Conservation (phyloP, 2,329 filamentous ascomycete species). For the Elsinoe arachidis region DNA sequence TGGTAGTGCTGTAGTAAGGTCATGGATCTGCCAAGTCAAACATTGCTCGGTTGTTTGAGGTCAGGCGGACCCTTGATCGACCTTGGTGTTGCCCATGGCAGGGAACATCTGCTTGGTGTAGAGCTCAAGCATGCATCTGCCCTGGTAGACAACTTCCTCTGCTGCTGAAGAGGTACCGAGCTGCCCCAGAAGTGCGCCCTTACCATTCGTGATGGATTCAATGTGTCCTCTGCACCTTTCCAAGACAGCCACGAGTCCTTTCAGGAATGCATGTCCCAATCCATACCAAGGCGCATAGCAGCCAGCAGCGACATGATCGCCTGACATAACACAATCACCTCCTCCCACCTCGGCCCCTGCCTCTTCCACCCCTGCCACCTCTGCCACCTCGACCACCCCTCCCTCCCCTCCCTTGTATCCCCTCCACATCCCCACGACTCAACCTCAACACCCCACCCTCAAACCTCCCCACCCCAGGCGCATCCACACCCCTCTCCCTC, state of each 20-base stretch:
- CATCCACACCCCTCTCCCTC: conserved; percentile 58
- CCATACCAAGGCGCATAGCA: too few species aligned
- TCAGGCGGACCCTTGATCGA: not conserved
- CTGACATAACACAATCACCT: too few species aligned
- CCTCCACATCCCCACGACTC: conserved; percentile 65
- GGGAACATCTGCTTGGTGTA: not conserved
- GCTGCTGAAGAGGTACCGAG: not conserved
- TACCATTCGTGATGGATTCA: not conserved
- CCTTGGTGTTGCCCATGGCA: not conserved
- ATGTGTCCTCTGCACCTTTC: not conserved
- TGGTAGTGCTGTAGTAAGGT: not conserved
- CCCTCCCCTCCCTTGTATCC: conserved; percentile 30
- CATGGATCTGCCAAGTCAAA: not conserved
- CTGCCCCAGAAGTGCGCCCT: too few species aligned
- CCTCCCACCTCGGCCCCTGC: not conserved
- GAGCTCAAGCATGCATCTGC: not conserved
- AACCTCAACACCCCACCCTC: conserved; percentile 69
- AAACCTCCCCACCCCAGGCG: conserved; percentile 72
- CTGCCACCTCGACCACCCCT: conserved; percentile 8
- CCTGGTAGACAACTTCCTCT: not conserved
- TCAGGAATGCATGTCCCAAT: not conserved
- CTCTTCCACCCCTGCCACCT: not conserved
- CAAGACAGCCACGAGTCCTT: not conserved
- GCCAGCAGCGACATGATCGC: too few species aligned
- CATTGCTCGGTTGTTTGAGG: not conserved